Base-by-base conservation (phyloP, 495 filamentous ascomycete genomes). In the Gamarada debralockiae region DNA sequence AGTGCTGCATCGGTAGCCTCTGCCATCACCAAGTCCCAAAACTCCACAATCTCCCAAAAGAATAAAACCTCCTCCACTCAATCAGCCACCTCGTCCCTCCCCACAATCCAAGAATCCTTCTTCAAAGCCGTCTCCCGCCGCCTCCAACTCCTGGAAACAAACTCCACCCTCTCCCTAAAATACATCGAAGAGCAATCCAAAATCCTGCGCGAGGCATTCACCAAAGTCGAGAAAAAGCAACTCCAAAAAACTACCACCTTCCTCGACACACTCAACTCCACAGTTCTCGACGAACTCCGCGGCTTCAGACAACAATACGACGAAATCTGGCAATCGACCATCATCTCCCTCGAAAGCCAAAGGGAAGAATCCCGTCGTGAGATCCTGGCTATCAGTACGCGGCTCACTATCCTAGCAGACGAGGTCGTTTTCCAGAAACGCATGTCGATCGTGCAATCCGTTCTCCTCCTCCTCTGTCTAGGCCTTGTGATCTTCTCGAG, bases 181-280 rank as follows among this genome's bases (percentile, higher is more conserved):
- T 98, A 97, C 64, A 97, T 98, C 57, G 92, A 97, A 70, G 87
- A 93, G 45, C 93, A 98, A 64, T 97, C 93, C 14, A 83, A 82
- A 38, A 89, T 96, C 48, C 77, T 98, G 2, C 87, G 92, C 15
- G 90, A 96, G 48, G 91, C 92, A 1, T 93, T 98, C 58, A 80
- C 79, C 39, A 91, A 91, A 65, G 89, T 95, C 37, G 92, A 97
- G 63, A 89, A 88, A 60, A 82, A 87, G 20, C 93, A 98, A 63
- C 73, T 95, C 27, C 72, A 79, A 25, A 95, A 93, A 64, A 90
- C 92, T 6, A 84, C 82, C 27, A 75, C 72, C 7, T 96, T 97
- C 65, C 76, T 98, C 20, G 81, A 90, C 58, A 82, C 77, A 15
- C 74, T 98, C 13, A 97, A 98, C 67, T 74, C 75, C 18, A 96